phyloP scores from a whole-genome alignment of 805 yeast species.

The Saccharomyces paradoxus region DNA sequence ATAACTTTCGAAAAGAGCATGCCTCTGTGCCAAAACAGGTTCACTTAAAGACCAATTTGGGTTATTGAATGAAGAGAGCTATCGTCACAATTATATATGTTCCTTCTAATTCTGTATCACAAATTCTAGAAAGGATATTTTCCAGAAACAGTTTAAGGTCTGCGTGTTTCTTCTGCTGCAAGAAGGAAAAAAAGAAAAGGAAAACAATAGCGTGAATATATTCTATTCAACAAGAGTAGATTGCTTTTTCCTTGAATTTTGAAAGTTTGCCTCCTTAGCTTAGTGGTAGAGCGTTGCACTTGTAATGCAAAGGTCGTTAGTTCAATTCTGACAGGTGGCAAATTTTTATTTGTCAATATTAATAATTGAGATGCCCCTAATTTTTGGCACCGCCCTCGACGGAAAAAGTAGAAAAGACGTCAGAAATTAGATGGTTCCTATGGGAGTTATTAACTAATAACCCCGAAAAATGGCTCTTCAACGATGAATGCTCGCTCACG shows the following conservation, averaged over 20 bases:
- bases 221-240: background rate
- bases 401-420: background rate
- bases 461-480: background rate
- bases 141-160: background rate
- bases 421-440: background rate
- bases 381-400: background rate
- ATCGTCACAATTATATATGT: background rate
- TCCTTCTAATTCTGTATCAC: background rate
- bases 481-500: background rate
- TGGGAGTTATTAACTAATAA: background rate
- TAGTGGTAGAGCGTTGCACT: conserved; percentile 99
- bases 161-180: background rate
- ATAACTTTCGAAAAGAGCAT: background rate
- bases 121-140: background rate
- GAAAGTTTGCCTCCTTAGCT: conserved; percentile 75
- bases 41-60: background rate
- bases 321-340: conserved; percentile 86
- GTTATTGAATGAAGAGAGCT: background rate
- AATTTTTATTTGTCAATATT: conserved; percentile 7
- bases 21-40: background rate
- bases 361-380: background rate
- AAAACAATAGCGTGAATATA: no score
- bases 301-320: conserved; percentile 98
- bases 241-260: no score
- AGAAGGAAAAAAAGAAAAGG: background rate